A percentile compares a stretch with the other conserved stretches of the same genome.
Conservation (phyloP, 2,329 filamentous ascomycete genomes). For the Trichoderma sp. region DNA sequence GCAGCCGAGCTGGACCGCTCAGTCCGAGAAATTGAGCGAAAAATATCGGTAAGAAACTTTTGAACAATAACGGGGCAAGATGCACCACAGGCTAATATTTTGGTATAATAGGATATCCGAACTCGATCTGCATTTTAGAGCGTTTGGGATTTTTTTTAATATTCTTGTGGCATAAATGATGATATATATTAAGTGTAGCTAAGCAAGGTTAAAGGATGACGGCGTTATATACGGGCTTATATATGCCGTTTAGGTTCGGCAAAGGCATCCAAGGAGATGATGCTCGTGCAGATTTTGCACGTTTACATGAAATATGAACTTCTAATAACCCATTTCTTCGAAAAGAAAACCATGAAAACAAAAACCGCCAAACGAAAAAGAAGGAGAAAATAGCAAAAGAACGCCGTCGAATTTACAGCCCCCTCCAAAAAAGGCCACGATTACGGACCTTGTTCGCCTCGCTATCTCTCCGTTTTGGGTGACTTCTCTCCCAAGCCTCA, state of each 20-base stretch:
- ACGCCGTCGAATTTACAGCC: conserved; percentile 30
- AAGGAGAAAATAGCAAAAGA: not conserved
- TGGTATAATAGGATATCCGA: conserved; percentile 52
- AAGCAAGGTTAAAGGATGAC: conserved; percentile 31
- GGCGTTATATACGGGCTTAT: conserved; percentile 39
- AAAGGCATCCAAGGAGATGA: conserved; percentile 33
- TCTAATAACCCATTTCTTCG: conserved; percentile 31
- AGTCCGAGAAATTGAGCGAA: conserved; percentile 90
- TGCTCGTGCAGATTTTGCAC: conserved; percentile 28
- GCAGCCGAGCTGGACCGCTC: conserved; percentile 89
- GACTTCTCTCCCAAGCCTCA: conserved; percentile 71
- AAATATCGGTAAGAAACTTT: conserved; percentile 68
- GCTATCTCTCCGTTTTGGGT: conserved; percentile 49
- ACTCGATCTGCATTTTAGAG: conserved; percentile 59
- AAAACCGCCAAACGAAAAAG: not conserved
- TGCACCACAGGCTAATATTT: not conserved
- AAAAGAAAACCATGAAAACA: not conserved
- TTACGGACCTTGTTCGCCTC: conserved; percentile 37
- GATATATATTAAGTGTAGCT: conserved; percentile 30
- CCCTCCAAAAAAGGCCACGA: conserved; percentile 38
- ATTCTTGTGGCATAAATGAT: conserved; percentile 30
- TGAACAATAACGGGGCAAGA: not conserved
- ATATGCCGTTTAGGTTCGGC: conserved; percentile 31
- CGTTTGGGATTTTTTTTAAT: conserved; percentile 17
- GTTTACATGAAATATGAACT: conserved; percentile 35